Conservation (phyloP, 1,284 basidiomycete genomes). For the Mycosarcoma maydis region DNA sequence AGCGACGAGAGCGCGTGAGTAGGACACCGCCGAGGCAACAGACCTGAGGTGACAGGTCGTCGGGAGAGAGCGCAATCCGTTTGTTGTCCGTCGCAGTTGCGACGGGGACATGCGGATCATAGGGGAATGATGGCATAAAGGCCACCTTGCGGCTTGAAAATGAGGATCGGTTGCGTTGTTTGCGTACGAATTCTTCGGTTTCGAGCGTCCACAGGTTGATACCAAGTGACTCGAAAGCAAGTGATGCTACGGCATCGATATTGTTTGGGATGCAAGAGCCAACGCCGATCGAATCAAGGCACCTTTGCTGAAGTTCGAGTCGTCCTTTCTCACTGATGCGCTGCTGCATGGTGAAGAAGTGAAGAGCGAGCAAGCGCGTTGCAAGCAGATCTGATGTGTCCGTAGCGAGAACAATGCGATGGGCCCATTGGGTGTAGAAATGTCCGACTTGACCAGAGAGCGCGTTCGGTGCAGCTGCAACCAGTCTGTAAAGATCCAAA, state of each 20-base stretch:
- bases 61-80: not conserved
- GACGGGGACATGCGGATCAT: too few relatives aligned
- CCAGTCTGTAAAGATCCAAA: constrained; percentile 29
- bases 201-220: constrained; percentile 52
- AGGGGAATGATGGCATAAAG: constrained; percentile 15
- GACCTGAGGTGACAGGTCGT: constrained; percentile 20
- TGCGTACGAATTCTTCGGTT: constrained; percentile 30
- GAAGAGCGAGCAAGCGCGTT: constrained; percentile 52
- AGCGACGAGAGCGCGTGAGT: constrained; percentile 17
- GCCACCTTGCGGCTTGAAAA: constrained; percentile 3
- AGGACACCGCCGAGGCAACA: constrained; percentile 54
- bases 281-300: constrained; percentile 8
- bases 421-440: constrained; percentile 21
- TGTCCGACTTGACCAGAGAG: constrained; percentile 9
- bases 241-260: constrained; percentile 19
- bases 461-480: constrained; percentile 13
- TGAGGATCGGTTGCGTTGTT: constrained; percentile 3
- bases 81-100: not conserved
- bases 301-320: constrained; percentile 34
- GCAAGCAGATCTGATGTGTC: constrained; percentile 8
- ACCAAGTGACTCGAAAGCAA: constrained; percentile 20
- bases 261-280: constrained; percentile 7
- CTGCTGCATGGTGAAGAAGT: constrained; percentile 43
- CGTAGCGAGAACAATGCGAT: constrained; percentile 20
- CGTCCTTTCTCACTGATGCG: constrained; percentile 34